These are phyloP conservation scores for Inga laurina DNA, from an alignment of 306 rosid species.

Conservation along the genomic window DNA sequence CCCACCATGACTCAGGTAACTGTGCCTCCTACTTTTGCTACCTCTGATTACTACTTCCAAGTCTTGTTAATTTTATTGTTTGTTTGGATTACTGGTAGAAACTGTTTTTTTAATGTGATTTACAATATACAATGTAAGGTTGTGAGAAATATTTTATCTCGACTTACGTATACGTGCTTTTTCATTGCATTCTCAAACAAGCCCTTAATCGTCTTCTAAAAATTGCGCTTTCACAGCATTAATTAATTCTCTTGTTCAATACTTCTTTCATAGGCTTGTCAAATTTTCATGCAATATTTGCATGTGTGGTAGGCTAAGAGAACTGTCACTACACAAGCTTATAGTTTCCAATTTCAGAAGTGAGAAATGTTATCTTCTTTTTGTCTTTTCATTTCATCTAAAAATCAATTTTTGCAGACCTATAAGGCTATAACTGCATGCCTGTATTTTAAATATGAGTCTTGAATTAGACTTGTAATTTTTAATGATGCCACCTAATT, in stretches of 20 bases:
- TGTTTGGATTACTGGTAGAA: too few relatives aligned
- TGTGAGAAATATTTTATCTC: too few relatives aligned
- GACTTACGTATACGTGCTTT: too few relatives aligned
- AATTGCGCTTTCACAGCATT: background rate
- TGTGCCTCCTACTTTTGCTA: background rate
- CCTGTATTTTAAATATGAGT: background rate
- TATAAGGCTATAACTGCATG: background rate
- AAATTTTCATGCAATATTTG: background rate
- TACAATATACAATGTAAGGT: too few relatives aligned
- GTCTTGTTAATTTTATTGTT: background rate
- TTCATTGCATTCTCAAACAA: too few relatives aligned
- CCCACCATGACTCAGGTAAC: conserved; percentile 85
- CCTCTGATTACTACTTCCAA: background rate
- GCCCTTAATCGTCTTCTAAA: background rate
- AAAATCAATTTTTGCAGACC: background rate
- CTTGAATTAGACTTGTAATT: background rate
- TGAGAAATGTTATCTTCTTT: background rate
- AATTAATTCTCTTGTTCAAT: background rate
- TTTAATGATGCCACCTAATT: background rate
- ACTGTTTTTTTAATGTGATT: too few relatives aligned
- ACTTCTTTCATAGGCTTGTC: background rate
- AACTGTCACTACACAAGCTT: too few relatives aligned
- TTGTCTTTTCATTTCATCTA: background rate
- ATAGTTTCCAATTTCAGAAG: background rate
- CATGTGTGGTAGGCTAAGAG: too few relatives aligned